Base-by-base conservation (phyloP, 2,329 filamentous ascomycete species). In the Knoxdaviesia proteae region DNA sequence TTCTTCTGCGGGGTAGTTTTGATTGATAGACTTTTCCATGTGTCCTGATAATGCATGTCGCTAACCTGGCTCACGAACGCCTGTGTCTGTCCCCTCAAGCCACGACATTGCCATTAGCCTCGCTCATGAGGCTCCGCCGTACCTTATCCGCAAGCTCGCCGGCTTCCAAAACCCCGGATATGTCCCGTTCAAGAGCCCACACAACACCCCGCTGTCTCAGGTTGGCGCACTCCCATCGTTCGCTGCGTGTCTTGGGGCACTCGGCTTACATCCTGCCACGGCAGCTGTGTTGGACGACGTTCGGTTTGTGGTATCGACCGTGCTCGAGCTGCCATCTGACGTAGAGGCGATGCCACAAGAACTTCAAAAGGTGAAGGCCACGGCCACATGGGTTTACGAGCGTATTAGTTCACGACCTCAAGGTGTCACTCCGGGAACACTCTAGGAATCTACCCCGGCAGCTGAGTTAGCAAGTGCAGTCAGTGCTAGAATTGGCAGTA, bases 231-330 rank as follows among this genome's bases (percentile, higher is more conserved):
- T 62, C 46, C 58, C 58, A 2, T 54, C 58, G 0, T 71, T 70
- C 49, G 50, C 56, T 5, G 58, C 57, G 33, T 65, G 58, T 20
- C 56, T 56, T 31, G 57, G 59, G 7, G 55, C 58, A 0, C 52
- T 68, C 2, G 54, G 56, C n/a, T 53, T 71, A n/a, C 63, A 68
- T 41, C 54, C 57, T 1, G 54, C 56, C 41, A 65, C 64, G 1
- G 65, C 67, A 5, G 56, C 60, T 9, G 65, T 72, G 42, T 60
- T 72, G 3, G 68, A 72, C 43, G 62, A 68, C 40, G 61, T 69
- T 53, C 61, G 67, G 5, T 61, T 61, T 29, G 53, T 72, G 1
- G 55, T 69, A n/a, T 51, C 56, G 8, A 52, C 60, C 3, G 60
- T 69, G 0, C 47, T 67, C 5, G 51, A 56, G 1, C 52, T 68